phyloP scores from a whole-genome alignment of 2,329 filamentous ascomycete species.

The Cordyceps farinosa region DNA sequence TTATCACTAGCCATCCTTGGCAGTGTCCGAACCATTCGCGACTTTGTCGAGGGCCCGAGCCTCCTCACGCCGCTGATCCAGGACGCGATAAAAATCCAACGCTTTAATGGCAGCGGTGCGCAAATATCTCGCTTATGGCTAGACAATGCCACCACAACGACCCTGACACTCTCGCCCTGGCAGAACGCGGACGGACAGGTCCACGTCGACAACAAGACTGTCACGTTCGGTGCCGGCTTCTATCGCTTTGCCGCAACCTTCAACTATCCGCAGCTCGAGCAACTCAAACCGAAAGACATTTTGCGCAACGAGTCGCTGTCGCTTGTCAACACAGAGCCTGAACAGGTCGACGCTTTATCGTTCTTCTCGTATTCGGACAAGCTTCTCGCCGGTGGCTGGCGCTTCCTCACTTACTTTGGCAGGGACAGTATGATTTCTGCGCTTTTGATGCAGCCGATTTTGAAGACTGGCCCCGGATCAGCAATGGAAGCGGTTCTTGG shows the following conservation, averaged over 20 bases:
- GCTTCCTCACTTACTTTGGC: slow-evolving; percentile 65
- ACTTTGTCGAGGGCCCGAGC: slow-evolving; percentile 57
- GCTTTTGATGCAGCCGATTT: slow-evolving; percentile 54
- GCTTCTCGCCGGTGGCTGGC: slow-evolving; percentile 61
- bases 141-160: slow-evolving; percentile 57
- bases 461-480: slow-evolving; percentile 52
- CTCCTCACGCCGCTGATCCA: slow-evolving; percentile 52
- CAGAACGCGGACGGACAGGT: slow-evolving; percentile 29
- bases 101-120: slow-evolving; percentile 40
- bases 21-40: slow-evolving; percentile 59
- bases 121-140: slow-evolving; percentile 55
- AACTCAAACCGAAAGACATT: slow-evolving; percentile 47
- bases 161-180: slow-evolving; percentile 44
- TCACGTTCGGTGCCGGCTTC: slow-evolving; percentile 48
- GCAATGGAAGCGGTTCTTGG: slow-evolving; percentile 60
- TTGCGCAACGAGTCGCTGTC: slow-evolving; percentile 45
- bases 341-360: slow-evolving; percentile 50
- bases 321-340: slow-evolving; percentile 43
- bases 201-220: slow-evolving; percentile 38
- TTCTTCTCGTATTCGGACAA: slow-evolving; percentile 64
- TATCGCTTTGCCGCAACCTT: slow-evolving; percentile 58
- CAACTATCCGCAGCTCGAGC: slow-evolving; percentile 59
- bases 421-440: slow-evolving; percentile 61
- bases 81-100: slow-evolving; percentile 44
- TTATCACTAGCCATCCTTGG: slow-evolving; percentile 57